Evolutionary conservation across 2,329 filamentous ascomycete genomes (phyloP), one percentile per base, ranked within the genome.

Genomic region (Arachnopeziza araneosa): DNA sequence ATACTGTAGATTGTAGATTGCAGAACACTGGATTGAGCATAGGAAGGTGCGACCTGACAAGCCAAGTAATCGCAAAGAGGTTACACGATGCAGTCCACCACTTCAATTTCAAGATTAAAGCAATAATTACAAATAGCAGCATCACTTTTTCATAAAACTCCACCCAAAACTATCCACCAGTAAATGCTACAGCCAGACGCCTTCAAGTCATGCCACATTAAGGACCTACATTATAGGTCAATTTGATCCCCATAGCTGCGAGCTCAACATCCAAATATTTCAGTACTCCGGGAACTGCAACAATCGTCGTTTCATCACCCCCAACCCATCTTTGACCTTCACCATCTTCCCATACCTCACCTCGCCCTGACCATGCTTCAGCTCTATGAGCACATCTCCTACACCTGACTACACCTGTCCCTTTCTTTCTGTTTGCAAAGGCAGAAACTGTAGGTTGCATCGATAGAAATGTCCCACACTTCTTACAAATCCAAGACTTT

Each of bases 251-350:
- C 95, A 99, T 99, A 59, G 92, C 92, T 44, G 93, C 91, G 69
- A 99, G 78, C 76, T 99, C 95, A 22, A 96, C 93, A 76, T 99
- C 95, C 66, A 99, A 77, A 78, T 89, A 98, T 76, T 90, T 91
- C 74, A 99, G 78, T 58, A 96, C 95, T 64, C 93, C 93, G 0
- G 95, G 95, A 19, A 99, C 90, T 57, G 92, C 93, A 44, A 99
- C 91, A 66, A 95, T 81, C 2, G 93, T 95, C 2, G 95, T 95
- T 72, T 98, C 85, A 65, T 93, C 90, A 54, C 95, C 95, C 9
- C 95, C 95, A 36, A 91, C 83, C 83, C 89, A 98, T 67, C 89
- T 86, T 66, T 84, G 82, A 1, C 93, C 93, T 66, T 90, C 83
- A 0, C 91, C 92, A 76, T 99, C 95, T 73, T 96, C 92, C 95